phyloP scores from a whole-genome alignment of 805 yeast species.

The Kuraishia molischiana region DNA sequence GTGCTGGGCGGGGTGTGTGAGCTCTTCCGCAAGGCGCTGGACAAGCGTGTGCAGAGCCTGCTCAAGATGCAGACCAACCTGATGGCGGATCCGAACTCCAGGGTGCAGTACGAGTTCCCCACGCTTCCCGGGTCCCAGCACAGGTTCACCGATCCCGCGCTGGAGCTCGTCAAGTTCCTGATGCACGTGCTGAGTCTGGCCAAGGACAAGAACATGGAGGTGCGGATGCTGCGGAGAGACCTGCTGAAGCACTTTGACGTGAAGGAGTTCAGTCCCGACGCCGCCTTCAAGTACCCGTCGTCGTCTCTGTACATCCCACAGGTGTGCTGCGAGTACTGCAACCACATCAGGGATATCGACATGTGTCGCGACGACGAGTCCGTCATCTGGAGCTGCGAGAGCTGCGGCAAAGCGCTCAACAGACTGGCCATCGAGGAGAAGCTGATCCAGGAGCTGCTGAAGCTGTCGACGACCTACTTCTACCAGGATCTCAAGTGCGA shows the following conservation, averaged over 20 bases:
- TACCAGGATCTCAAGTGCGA: conserved; percentile 76
- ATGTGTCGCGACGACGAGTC: conserved; percentile 59
- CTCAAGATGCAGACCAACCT: conserved; percentile 65
- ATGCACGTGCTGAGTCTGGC: conserved; percentile 68
- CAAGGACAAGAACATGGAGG: conserved; percentile 55
- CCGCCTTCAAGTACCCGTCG: conserved; percentile 67
- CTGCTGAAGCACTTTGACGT: conserved; percentile 66
- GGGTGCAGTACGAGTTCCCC: conserved; percentile 65
- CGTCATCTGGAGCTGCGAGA: conserved; percentile 50
- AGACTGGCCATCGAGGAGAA: conserved; percentile 70
- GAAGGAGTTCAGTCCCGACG: conserved; percentile 74
- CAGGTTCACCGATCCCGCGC: conserved; percentile 53
- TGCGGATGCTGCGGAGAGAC: conserved; percentile 64
- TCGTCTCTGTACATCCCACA: conserved; percentile 56
- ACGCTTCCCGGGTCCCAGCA: conserved; percentile 64
- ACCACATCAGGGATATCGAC: conserved; percentile 65
- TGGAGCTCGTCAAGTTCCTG: conserved; percentile 70
- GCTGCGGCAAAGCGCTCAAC: conserved; percentile 57
- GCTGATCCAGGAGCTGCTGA: conserved; percentile 54
- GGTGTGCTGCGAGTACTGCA: conserved; percentile 74
- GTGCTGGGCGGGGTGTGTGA: conserved; percentile 39
- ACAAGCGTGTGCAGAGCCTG: conserved; percentile 57
- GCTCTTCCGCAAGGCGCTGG: conserved; percentile 50
- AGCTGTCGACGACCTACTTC: conserved; percentile 47
- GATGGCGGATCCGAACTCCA: conserved; percentile 53